phyloP scores from a whole-genome alignment of 305 asterid genomes.

The Fraxinus latifolia region DNA sequence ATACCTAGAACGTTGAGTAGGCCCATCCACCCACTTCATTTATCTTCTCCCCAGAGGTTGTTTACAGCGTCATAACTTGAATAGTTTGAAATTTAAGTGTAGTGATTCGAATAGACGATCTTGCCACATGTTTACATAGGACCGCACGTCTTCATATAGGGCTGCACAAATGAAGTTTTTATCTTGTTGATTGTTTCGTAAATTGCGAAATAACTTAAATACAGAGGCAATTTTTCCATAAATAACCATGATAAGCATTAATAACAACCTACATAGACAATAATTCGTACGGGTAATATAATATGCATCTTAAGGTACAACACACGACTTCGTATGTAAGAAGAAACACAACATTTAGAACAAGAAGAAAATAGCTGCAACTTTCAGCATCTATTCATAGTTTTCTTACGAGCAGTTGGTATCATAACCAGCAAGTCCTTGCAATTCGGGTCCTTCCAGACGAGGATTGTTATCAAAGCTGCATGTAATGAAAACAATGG shows the following conservation, averaged over 20 bases:
- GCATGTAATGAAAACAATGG: constrained; percentile 22
- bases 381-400: constrained; percentile 19
- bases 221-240: not conserved
- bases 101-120: not conserved
- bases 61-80: not conserved
- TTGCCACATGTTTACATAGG: not conserved
- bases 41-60: not conserved
- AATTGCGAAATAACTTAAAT: not conserved
- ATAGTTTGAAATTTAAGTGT: not conserved
- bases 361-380: constrained; percentile 20
- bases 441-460: constrained; percentile 86
- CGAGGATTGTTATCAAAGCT: constrained; percentile 90
- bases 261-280: constrained; percentile 23
- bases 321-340: constrained; percentile 24
- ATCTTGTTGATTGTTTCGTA: not conserved
- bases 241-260: constrained; percentile 10
- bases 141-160: not conserved
- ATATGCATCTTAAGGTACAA: constrained; percentile 7
- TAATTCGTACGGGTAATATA: not conserved
- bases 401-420: constrained; percentile 65
- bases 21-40: not conserved
- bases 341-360: constrained; percentile 21
- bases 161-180: not conserved
- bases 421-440: constrained; percentile 79
- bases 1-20: not conserved